Evolutionary conservation across 805 yeast species (phyloP).

Genomic region (Grigorovia yakushimaensis): DNA sequence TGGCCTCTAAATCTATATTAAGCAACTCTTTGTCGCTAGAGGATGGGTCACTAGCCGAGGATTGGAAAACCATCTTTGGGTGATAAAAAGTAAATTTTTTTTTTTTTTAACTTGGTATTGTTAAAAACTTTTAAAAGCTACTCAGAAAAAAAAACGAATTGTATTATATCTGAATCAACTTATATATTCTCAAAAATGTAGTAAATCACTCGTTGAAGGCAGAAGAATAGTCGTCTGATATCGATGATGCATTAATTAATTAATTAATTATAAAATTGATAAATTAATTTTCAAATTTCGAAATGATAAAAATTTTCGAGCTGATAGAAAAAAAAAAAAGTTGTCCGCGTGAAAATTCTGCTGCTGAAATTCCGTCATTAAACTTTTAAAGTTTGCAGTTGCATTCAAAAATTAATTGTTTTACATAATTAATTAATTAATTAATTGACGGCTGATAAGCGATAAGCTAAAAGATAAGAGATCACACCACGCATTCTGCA

Average conservation of each 20-base stretch:
- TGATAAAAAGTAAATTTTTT: neutral
- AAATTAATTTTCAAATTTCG: neutral
- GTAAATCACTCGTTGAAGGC: too few species aligned
- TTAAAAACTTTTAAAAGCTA: neutral
- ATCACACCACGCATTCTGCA: too few species aligned
- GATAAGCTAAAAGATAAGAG: neutral
- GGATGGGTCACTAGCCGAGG: neutral
- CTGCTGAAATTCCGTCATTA: too few species aligned
- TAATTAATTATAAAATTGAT: neutral
- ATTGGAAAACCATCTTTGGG: neutral
- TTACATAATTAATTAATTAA: too few species aligned
- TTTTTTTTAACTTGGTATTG: neutral
- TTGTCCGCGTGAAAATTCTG: neutral
- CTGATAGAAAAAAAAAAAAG: neutral
- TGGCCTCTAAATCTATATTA: neutral
- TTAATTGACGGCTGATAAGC: neutral
- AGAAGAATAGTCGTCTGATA: too few species aligned
- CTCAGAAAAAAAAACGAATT: neutral
- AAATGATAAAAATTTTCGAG: neutral
- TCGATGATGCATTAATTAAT: too few species aligned
- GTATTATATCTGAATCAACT: neutral
- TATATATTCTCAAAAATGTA: neutral
- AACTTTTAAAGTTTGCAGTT: too few species aligned
- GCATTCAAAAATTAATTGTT: too few species aligned
- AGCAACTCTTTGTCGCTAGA: neutral